Evolutionary conservation across 495 filamentous ascomycete genomes (phyloP).

Genomic region (Lindgomyces ingoldianus): DNA sequence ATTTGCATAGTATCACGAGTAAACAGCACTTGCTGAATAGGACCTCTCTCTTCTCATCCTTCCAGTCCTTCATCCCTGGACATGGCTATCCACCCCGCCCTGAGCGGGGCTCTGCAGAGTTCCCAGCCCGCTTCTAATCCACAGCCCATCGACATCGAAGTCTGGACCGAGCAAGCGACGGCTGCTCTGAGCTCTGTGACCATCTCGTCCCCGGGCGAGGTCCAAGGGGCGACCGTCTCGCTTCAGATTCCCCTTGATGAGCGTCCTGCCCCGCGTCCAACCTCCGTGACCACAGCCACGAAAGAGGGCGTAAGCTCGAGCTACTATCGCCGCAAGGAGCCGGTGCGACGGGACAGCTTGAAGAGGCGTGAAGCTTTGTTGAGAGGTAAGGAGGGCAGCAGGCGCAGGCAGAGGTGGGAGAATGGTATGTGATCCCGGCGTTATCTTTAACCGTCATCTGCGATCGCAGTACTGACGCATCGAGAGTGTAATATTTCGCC

Average conservation of each 20-base stretch:
- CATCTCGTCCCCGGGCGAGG: constrained; percentile 24
- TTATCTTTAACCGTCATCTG: not conserved
- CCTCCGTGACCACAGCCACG: constrained; percentile 17
- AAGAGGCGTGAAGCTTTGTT: constrained; percentile 74
- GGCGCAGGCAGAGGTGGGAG: constrained; percentile 88
- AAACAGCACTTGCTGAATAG: not conserved
- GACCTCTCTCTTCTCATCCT: not conserved
- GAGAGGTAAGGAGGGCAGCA: constrained; percentile 91
- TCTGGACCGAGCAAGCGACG: constrained; percentile 41
- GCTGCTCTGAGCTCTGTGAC: constrained; percentile 33
- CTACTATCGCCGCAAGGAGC: constrained; percentile 37
- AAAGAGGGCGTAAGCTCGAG: not conserved
- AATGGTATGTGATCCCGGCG: constrained; percentile 64
- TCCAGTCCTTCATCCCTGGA: not conserved
- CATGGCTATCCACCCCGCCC: constrained; percentile 34
- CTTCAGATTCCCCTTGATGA: constrained; percentile 50
- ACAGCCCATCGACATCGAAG: constrained; percentile 36
- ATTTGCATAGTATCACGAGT: no score
- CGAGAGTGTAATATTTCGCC: not conserved
- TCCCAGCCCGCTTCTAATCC: not conserved
- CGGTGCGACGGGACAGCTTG: constrained; percentile 59
- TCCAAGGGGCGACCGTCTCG: constrained; percentile 39
- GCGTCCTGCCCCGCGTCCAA: constrained; percentile 2
- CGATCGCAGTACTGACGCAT: not conserved
- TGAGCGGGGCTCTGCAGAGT: constrained; percentile 3